These are phyloP conservation scores for Trichoderma sp. DNA, from an alignment of 2,329 filamentous ascomycete species.

Conservation along the genomic window DNA sequence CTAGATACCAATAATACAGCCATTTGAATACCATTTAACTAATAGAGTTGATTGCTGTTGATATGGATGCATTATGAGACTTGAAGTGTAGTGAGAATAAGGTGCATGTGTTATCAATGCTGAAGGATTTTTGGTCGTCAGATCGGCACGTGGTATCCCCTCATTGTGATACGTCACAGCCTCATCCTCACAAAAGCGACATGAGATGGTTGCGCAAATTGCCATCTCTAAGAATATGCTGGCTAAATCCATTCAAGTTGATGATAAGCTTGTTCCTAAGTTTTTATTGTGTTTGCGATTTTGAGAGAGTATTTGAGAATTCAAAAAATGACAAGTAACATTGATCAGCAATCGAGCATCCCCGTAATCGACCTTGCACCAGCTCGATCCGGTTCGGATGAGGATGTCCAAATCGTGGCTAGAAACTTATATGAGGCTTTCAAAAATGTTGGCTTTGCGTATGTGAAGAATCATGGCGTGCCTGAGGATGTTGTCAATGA, in stretches of 20 bases:
- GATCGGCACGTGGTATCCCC: neutral
- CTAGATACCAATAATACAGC: neutral
- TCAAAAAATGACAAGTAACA: neutral
- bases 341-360: slow-evolving; percentile 19
- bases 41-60: neutral
- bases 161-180: neutral
- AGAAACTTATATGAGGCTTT: slow-evolving; percentile 34
- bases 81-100: neutral
- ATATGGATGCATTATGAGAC: neutral
- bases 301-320: neutral
- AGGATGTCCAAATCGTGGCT: slow-evolving; percentile 21
- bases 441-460: slow-evolving; percentile 37
- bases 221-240: neutral
- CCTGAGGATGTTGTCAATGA: slow-evolving; percentile 38
- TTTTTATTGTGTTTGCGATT: neutral
- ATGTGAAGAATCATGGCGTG: slow-evolving; percentile 39
- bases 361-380: slow-evolving; percentile 29
- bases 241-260: neutral
- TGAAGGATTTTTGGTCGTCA: neutral
- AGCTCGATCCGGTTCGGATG: slow-evolving; percentile 13
- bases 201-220: neutral
- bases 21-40: neutral
- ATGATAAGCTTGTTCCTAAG: neutral
- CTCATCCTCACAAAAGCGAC: neutral
- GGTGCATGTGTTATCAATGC: neutral